Percentiles rank a stretch among this genome's conserved stretches.
Conservation (phyloP, 1,284 basidiomycete genomes). For the Irpex rosettiformis region DNA sequence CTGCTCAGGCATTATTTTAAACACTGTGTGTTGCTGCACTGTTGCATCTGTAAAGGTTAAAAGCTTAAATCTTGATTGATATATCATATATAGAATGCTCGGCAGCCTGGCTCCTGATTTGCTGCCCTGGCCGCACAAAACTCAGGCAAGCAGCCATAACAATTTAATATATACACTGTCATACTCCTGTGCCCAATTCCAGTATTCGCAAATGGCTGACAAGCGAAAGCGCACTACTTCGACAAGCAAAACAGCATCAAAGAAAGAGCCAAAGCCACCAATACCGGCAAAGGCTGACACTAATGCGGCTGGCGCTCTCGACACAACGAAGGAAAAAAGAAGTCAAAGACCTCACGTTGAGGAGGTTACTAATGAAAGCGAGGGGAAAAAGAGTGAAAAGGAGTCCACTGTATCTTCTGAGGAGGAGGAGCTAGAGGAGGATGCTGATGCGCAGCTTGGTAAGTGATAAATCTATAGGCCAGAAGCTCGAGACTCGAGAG, state of each 20-base stretch:
- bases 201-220: too few relatives aligned
- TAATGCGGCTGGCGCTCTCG: not conserved
- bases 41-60: not conserved
- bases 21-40: not conserved
- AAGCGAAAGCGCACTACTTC: too few relatives aligned
- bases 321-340: too few relatives aligned
- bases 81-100: not conserved
- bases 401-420: not conserved
- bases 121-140: not conserved
- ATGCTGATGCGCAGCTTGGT: not conserved
- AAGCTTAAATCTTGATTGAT: not conserved
- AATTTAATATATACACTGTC: not conserved
- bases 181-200: too few relatives aligned
- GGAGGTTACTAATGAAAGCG: not conserved
- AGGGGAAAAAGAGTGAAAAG: not conserved
- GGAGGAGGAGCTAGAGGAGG: not conserved
- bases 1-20: not conserved
- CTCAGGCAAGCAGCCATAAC: not conserved
- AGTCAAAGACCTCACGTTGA: not conserved
- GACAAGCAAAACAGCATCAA: too few relatives aligned
- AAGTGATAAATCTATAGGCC: not conserved
- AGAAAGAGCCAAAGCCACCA: too few relatives aligned
- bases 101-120: not conserved
- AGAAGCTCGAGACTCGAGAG: not conserved
- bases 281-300: not conserved